Evolutionary conservation across 768 basidiomycete genomes (phyloP).

Genomic region (Termitomyces sp.): DNA sequence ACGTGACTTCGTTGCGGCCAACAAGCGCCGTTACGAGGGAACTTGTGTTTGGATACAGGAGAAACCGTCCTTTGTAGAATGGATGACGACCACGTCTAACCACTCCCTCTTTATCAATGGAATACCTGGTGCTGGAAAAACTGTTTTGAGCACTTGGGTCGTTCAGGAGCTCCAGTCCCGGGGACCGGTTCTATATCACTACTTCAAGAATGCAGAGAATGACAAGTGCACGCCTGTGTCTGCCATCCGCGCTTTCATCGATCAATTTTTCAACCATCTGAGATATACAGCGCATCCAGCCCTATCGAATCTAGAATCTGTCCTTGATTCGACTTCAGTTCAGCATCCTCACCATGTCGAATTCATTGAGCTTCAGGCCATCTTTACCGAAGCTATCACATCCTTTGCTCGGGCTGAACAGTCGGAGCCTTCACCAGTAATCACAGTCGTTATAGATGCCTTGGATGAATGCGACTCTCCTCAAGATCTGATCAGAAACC

Average conservation of each 20-base stretch:
- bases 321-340: too few relatives aligned
- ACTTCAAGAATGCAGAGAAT: too few relatives aligned
- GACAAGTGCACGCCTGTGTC: too few relatives aligned
- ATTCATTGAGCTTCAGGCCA: background rate
- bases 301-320: too few relatives aligned
- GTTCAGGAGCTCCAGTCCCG: too few relatives aligned
- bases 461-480: constrained; percentile 7
- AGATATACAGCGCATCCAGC: too few relatives aligned
- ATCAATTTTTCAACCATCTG: too few relatives aligned
- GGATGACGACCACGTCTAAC: background rate
- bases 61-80: background rate
- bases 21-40: background rate
- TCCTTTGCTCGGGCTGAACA: background rate
- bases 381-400: background rate
- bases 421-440: background rate
- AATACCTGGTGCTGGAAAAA: constrained; percentile 7
- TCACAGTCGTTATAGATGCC: constrained; percentile 1
- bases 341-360: background rate
- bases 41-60: constrained; percentile 9
- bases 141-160: too few relatives aligned
- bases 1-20: background rate
- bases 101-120: constrained; percentile 7
- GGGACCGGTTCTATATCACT: too few relatives aligned
- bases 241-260: too few relatives aligned
- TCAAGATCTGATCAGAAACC: background rate